Conservation (phyloP, 306 rosid species). For the Vicia faba region DNA sequence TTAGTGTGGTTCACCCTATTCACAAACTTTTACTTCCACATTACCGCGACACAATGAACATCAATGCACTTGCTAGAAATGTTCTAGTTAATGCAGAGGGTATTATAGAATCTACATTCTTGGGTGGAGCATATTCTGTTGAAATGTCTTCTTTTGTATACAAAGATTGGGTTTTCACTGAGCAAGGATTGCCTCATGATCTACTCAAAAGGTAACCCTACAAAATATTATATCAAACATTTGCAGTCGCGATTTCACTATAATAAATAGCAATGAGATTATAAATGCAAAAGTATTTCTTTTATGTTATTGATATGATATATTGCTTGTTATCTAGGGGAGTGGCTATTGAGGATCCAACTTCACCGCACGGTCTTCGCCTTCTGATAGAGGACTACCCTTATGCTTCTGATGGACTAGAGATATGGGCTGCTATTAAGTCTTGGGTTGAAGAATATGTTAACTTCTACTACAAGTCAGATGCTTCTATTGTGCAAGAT, state of each 20-base stretch:
- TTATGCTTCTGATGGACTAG: no score
- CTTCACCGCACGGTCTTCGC: no score
- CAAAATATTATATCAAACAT: neutral
- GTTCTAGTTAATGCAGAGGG: conserved; percentile 45
- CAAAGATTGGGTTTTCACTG: no score
- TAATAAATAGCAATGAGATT: no score
- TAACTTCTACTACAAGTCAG: conserved; percentile 49
- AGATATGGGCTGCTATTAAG: no score
- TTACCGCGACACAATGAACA: conserved; percentile 41
- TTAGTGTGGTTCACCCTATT: no score
- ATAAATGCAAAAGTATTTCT: no score
- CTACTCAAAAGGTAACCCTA: conserved; percentile 42
- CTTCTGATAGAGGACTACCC: no score
- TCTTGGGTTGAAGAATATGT: no score
- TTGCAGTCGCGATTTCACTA: no score
- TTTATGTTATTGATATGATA: neutral
- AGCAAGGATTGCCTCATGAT: conserved; percentile 27
- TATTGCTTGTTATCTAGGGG: conserved; percentile 44
- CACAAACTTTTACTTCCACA: no score
- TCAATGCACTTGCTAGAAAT: conserved; percentile 40
- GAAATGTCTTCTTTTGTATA: conserved; percentile 38
- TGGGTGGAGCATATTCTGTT: conserved; percentile 33
- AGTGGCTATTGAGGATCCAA: conserved; percentile 42
- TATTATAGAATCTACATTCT: conserved; percentile 42
- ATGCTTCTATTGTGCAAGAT: conserved; percentile 50